Evolutionary conservation across 2,329 filamentous ascomycete genomes (phyloP).

Genomic region (Alternaria panax): DNA sequence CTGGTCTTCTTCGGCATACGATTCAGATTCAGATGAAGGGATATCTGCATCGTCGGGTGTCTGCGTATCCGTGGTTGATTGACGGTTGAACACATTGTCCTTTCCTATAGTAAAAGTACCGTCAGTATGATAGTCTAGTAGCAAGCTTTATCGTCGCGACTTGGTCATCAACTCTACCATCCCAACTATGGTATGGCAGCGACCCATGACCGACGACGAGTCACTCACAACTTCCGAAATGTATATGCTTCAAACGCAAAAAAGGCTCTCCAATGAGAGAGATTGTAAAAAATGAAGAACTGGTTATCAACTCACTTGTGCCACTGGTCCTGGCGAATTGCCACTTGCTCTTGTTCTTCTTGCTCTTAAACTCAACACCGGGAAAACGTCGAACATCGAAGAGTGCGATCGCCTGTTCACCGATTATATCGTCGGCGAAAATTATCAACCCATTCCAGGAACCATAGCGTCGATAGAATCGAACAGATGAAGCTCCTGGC

Average conservation of each 20-base stretch:
- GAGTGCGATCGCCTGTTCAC: conserved; percentile 19
- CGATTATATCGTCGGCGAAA: conserved; percentile 23
- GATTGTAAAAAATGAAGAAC: too few species aligned
- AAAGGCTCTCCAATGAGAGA: too few species aligned
- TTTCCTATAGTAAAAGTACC: not conserved
- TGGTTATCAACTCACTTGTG: too few species aligned
- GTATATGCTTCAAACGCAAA: too few species aligned
- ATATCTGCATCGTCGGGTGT: not conserved
- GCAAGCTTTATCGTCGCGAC: not conserved
- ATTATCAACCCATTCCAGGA: conserved; percentile 30
- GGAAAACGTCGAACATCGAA: conserved; percentile 31
- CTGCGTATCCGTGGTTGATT: not conserved
- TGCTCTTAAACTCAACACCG: conserved; percentile 19
- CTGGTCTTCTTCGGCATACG: not conserved
- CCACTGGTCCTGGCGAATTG: conserved; percentile 19
- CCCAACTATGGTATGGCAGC: too few species aligned
- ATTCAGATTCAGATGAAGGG: not conserved
- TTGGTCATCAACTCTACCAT: conserved; percentile 1
- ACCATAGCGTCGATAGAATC: conserved; percentile 32
- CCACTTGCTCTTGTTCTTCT: conserved; percentile 22
- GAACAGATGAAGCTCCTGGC: conserved; percentile 25
- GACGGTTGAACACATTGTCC: not conserved
- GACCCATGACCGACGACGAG: too few species aligned
- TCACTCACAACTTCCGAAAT: too few species aligned
- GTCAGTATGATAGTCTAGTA: not conserved